These are phyloP conservation scores for Boletus speciosus DNA, from an alignment of 768 basidiomycete genomes.

Conservation along the genomic window DNA sequence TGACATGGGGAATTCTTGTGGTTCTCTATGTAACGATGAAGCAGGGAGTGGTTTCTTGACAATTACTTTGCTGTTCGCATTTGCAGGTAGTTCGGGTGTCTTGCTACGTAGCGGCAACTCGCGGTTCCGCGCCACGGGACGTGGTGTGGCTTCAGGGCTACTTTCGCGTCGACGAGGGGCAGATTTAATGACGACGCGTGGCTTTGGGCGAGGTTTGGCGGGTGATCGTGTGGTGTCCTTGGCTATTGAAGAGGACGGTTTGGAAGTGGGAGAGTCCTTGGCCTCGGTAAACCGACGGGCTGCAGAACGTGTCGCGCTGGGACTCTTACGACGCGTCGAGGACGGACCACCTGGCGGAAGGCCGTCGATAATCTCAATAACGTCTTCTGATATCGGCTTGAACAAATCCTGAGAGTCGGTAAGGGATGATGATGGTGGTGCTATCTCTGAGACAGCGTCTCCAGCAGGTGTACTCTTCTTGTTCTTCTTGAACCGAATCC, in stretches of 20 bases:
- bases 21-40: conserved; percentile 8
- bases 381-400: conserved; percentile 21
- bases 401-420: conserved; percentile 22
- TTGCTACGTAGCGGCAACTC: conserved; percentile 5
- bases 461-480: conserved; percentile 9
- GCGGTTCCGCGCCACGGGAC: not conserved
- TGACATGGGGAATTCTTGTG: conserved; percentile 25
- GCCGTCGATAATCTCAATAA: conserved; percentile 3
- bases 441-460: conserved; percentile 1
- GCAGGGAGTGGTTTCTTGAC: conserved; percentile 7
- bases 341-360: not conserved
- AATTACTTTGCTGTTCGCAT: not conserved
- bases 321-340: conserved; percentile 5
- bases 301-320: not conserved
- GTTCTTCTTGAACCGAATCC: conserved; percentile 36
- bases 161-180: not conserved
- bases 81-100: conserved; percentile 1
- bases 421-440: conserved; percentile 22
- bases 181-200: conserved; percentile 6
- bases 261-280: conserved; percentile 5
- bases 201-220: conserved; percentile 12
- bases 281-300: not conserved
- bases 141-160: conserved; percentile 22
- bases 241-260: not conserved
- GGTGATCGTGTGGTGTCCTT: not conserved